Base-by-base conservation (phyloP, 371 early-diverging fungal genomes). In the Apophysomyces elegans region DNA sequence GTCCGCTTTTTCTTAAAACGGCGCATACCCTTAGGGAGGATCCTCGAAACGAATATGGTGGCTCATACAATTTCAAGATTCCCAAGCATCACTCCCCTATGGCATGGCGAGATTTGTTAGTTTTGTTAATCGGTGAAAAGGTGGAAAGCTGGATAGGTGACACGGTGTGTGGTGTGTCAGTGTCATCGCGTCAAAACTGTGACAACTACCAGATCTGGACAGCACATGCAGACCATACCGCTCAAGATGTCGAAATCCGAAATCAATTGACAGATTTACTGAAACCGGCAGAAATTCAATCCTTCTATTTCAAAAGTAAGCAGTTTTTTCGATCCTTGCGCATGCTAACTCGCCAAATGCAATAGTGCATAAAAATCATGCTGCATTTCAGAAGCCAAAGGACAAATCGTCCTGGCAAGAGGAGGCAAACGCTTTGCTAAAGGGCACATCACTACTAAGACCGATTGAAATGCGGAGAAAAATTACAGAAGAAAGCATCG, bases 1-100 rank as follows among this genome's bases (percentile, higher is more conserved):
- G 43, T 57, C 26, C 21, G 36, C 37, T 38, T 54, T 59, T 38
- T 38, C 54, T 50, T 50, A 50, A 50, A 50, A 18, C 21, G 54
- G 21, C 8, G 21, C 21, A 8, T 21, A 21, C 21, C 41, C 26
- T 18, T 58, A 77, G 78, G 78, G 94, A 93, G 74, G 94, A 93
- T 75, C 85, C 86, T 45, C 76, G 71, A 59, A 93, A 93, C 76
- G 86, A 86, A 66, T 80, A 89, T 62, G 94, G 94, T 59, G 94
- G 94, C 8, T 85, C 91, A 16, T 88, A 87, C 73, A 86, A 88
- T 58, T 81, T 92, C 60, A 82, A 86, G 64, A 87, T 91, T 47
- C 74, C 86, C 59, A 86, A 87, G 69, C 54, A 63, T 13, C 74
- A 87, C 37, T 78, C 87, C 7, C 71, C 78, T 18, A 56, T 71